Conservation (phyloP, 257 asterid species). For the Jasminum sambac region DNA sequence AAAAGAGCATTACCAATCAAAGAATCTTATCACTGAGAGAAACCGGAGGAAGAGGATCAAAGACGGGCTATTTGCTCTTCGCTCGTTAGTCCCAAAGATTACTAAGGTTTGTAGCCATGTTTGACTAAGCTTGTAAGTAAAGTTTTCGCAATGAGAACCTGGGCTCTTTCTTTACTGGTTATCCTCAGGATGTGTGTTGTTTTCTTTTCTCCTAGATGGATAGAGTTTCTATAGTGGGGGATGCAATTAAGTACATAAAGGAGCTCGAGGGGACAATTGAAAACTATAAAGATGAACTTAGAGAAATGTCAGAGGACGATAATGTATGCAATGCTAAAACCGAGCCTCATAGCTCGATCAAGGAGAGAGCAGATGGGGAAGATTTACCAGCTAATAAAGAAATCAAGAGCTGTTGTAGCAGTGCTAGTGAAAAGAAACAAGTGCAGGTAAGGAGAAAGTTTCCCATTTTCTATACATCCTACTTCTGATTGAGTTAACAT, state of each 20-base stretch:
- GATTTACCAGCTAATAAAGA: neutral
- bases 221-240: slow-evolving; percentile 53
- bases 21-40: slow-evolving; percentile 84
- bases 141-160: neutral
- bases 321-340: slow-evolving; percentile 21
- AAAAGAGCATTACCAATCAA: slow-evolving; percentile 56
- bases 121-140: neutral
- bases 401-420: neutral
- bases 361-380: slow-evolving; percentile 11
- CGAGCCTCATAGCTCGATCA: slow-evolving; percentile 20
- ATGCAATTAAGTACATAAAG: slow-evolving; percentile 67
- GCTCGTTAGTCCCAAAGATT: slow-evolving; percentile 80
- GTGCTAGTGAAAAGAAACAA: slow-evolving; percentile 31
- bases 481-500: too few species aligned
- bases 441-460: slow-evolving; percentile 36
- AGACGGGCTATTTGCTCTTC: slow-evolving; percentile 61
- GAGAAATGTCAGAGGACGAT: slow-evolving; percentile 35
- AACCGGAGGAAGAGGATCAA: slow-evolving; percentile 78
- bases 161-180: neutral
- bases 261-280: slow-evolving; percentile 45
- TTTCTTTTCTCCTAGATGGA: slow-evolving; percentile 60
- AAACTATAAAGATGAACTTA: slow-evolving; percentile 42
- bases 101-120: slow-evolving; percentile 52
- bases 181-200: neutral
- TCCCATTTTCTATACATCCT: neutral